These are phyloP conservation scores for Neophaeococcomyces aloes DNA, from an alignment of 2,329 filamentous ascomycete species.

Conservation along the genomic window DNA sequence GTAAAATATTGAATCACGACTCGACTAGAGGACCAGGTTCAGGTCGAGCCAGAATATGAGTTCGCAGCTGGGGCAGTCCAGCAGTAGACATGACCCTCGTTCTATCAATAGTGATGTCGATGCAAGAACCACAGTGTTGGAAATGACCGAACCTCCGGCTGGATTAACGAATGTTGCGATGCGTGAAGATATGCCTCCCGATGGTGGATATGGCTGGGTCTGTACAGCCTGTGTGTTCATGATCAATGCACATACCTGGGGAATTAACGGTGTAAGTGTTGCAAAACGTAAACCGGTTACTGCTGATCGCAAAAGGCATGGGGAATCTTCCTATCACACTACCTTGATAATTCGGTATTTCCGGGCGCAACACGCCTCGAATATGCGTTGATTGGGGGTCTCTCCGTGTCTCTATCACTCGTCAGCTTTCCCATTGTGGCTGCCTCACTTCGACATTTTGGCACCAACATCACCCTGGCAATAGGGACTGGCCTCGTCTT, in stretches of 20 bases:
- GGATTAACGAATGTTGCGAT: neutral
- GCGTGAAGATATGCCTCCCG: constrained; percentile 12
- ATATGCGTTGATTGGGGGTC: constrained; percentile 25
- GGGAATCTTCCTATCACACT: constrained; percentile 35
- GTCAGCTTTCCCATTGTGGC: constrained; percentile 22
- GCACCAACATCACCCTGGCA: constrained; percentile 16
- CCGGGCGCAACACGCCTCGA: constrained; percentile 21
- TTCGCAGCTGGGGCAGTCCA: too few species aligned
- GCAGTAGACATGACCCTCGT: too few species aligned
- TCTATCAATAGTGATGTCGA: neutral
- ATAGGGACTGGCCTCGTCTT: constrained; percentile 16
- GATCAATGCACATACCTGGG: constrained; percentile 27
- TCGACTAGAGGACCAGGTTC: too few species aligned
- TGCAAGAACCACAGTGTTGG: neutral
- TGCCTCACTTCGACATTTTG: constrained; percentile 13
- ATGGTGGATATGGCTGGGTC: constrained; percentile 29
- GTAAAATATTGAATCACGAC: too few species aligned
- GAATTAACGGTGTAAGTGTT: constrained; percentile 20
- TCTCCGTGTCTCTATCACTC: constrained; percentile 20
- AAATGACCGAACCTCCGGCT: neutral
- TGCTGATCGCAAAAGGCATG: constrained; percentile 23
- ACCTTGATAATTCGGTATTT: constrained; percentile 26
- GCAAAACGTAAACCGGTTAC: neutral
- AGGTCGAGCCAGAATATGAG: too few species aligned
- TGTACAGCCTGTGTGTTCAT: constrained; percentile 20